Base-by-base conservation (phyloP, 1,284 basidiomycete species). In the Ceratobasidium sp. region DNA sequence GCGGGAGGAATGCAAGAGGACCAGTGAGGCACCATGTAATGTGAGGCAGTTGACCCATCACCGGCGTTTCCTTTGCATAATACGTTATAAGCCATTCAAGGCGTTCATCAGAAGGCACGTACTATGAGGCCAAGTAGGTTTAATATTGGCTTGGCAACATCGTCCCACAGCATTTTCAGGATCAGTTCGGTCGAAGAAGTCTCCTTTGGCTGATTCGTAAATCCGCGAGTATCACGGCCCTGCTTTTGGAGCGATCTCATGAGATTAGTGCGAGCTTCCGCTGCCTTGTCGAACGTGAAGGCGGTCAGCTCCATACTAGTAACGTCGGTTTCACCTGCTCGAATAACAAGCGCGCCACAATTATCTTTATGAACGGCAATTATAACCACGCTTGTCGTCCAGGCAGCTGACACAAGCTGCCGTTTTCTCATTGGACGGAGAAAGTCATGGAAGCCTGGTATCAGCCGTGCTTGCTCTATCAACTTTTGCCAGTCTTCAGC, bases 11-110 rank as follows among this genome's bases (percentile, higher is more conserved):
- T 15, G 61, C 3, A n/a, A 64, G 37, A 11, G 39, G n/a, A 17
- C 61, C 61, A 3, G 61, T 64, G 5, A 39, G 17, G 23, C 61
- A 64, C 61, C 61, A 64, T 2, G 61, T 64, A 13, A 64, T 33
- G n/a, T 64, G 61, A 39, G 61, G 61, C 2, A 45, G 61, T 7
- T 64, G 3, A 26, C 26, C 35, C 4, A 39, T 26, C 23, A 37
- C 4, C 8, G 11, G 13, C 5, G 8, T 64, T 4, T 64, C 5
- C 35, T 20, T 15, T 10, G 23, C 5, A 37, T n/a, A 39, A 13
- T 5, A 10, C 10, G 35, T 64, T 37, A 64, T 5, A 26, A 1
- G 61, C n/a, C 4, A 23, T 15, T 45, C n/a, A 33, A 64, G 39
- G 13, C 17, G n/a, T 5, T 39, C 2, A 37, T 2, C 2, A 45